Evolutionary conservation across 1,284 basidiomycete species (phyloP), one percentile per base, ranked within the genome.

Genomic region (Sporisorium scitamineum): DNA sequence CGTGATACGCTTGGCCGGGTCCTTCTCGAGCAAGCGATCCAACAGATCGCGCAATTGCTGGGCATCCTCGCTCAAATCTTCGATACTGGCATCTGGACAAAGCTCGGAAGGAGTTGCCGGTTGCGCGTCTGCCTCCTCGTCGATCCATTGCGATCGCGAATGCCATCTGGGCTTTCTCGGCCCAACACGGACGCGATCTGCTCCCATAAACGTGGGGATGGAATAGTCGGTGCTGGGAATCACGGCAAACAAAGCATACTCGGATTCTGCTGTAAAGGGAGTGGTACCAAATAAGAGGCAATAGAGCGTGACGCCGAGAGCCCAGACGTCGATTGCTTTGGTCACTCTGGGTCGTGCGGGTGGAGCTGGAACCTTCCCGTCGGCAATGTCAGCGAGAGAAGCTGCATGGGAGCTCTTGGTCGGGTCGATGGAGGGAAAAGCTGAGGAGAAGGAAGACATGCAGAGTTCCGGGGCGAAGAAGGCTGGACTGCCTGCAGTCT

Each of bases 311-410:
- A 98, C 93, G n/a, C 97, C 97, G 9, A 99, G 89, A 0, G 97
- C 95, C 96, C 96, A 99, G n/a, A 99, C 90, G 82, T 99, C 97
- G 84, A 99, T 97, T 5, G 94, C 92, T 84, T 96, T 95, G 39
- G 95, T 96, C 73, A 99, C 56, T 44, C 64, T 70, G 41, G 70
- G 70, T n/a, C 70, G 59, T n/a, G 52, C 41, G 0, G 60, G 39
- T 10, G 37, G 7, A 2, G 48, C 20, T 6, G 60, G 24, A 13
- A 24, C 11, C 18, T 42, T 55, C 22, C 39, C 63, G 5, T 45
- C n/a, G 14, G 55, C 70, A 9, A 48, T 20, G 13, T 66, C 64
- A 2, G 53, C 52, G 11, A 62, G 20, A 4, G 58, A 62, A 16
- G 37, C 41, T 3, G 42, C 51, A 16, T 51, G 50, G 3, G 45